Percentiles rank a stretch among this genome's conserved stretches.
Conservation (phyloP, 768 basidiomycete genomes). For the Multifurca ochricompacta region DNA sequence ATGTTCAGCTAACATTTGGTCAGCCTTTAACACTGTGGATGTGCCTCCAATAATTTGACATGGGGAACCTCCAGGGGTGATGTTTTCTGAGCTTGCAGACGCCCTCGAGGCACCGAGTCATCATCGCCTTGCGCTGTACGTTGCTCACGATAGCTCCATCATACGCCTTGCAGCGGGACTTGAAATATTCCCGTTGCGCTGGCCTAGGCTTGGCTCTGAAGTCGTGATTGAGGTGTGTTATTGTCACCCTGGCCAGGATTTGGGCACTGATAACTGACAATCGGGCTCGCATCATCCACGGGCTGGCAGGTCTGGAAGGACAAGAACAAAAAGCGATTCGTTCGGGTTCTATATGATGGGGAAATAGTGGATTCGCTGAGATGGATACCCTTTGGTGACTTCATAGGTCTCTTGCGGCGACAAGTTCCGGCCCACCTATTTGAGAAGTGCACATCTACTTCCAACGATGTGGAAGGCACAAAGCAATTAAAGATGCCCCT, state of each 20-base stretch:
- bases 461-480: not conserved
- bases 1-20: conserved; percentile 39
- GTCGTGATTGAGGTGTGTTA: conserved; percentile 35
- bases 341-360: conserved; percentile 39
- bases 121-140: conserved; percentile 33
- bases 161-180: conserved; percentile 31
- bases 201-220: conserved; percentile 41
- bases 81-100: conserved; percentile 36
- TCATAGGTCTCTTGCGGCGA: conserved; percentile 28
- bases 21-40: not conserved
- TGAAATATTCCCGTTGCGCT: conserved; percentile 29
- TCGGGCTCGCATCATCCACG: not conserved
- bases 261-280: not conserved
- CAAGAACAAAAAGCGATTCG: conserved; percentile 25
- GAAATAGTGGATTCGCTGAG: conserved; percentile 29
- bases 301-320: conserved; percentile 39
- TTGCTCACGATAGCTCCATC: conserved; percentile 41
- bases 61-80: conserved; percentile 30
- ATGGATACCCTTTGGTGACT: conserved; percentile 31
- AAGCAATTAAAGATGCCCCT: not conserved
- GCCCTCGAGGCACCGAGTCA: conserved; percentile 29
- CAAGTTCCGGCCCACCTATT: conserved; percentile 32
- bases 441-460: conserved; percentile 14
- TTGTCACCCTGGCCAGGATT: not conserved
- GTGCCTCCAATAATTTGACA: not conserved